Conservation (phyloP, 192 early-diverging fungal species). For the Cetraspora pellucida region DNA sequence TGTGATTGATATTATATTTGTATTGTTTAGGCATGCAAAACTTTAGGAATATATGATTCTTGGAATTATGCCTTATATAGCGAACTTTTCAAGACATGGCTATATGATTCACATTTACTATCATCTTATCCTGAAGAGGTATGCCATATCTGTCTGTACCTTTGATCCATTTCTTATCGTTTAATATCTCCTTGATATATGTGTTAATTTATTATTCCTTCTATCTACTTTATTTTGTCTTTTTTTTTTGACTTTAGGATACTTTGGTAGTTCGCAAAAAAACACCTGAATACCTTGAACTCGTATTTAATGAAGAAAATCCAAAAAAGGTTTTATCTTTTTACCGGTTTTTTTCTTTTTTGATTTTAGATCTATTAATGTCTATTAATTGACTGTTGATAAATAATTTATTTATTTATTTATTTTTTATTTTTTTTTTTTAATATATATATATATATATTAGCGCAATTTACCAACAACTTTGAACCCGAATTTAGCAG, state of each 20-base stretch:
- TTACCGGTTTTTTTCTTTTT: not conserved
- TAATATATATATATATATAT: not conserved
- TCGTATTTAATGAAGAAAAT: conserved; percentile 33
- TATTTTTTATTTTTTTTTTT: no score
- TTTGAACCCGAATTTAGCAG: not conserved
- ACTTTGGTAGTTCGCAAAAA: conserved; percentile 35
- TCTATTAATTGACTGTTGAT: not conserved
- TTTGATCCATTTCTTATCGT: no score
- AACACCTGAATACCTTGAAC: conserved; percentile 33
- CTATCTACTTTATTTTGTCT: not conserved
- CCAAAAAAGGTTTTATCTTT: conserved; percentile 37
- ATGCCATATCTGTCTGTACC: no score
- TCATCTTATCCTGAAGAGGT: conserved; percentile 32
- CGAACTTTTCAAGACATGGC: conserved; percentile 29
- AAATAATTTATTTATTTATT: no score
- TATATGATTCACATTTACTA: conserved; percentile 32
- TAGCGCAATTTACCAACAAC: not conserved
- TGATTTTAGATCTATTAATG: not conserved
- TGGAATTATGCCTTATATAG: conserved; percentile 36
- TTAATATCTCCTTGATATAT: no score
- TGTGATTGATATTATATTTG: not conserved
- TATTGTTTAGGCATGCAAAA: conserved; percentile 27
- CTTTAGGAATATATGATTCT: conserved; percentile 27
- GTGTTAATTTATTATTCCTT: no score
- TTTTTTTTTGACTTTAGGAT: conserved; percentile 11